A percentile compares a stretch with the other conserved stretches of the same genome.
phyloP scores from a whole-genome alignment of 1,139 yeast species.

The Suhomyces chickasaworum region DNA sequence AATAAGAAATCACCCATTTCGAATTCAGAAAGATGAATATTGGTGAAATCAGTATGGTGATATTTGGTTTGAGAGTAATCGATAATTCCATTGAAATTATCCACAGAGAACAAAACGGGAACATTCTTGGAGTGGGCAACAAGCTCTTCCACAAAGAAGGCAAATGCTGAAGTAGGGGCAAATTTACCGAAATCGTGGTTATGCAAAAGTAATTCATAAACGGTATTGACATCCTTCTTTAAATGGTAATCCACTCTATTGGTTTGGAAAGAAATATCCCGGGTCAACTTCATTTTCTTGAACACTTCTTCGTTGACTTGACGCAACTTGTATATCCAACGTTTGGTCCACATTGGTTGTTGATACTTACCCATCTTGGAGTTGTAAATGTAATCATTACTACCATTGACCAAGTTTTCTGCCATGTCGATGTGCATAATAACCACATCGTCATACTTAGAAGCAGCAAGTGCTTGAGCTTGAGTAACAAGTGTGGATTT shows the following conservation, averaged over 20 bases:
- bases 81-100: conserved; percentile 69
- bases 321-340: conserved; percentile 58
- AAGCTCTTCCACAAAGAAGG: conserved; percentile 56
- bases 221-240: conserved; percentile 45
- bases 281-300: conserved; percentile 49
- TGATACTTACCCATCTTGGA: conserved; percentile 52
- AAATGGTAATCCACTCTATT: conserved; percentile 39
- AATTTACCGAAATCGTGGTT: conserved; percentile 44
- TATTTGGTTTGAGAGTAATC: conserved; percentile 61
- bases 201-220: conserved; percentile 40
- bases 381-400: conserved; percentile 66
- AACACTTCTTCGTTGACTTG: conserved; percentile 58
- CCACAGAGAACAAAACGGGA: conserved; percentile 74
- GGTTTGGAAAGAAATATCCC: conserved; percentile 40
- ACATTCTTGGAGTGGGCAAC: conserved; percentile 42
- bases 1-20: conserved; percentile 67
- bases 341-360: conserved; percentile 79
- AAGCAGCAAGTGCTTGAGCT: conserved; percentile 58
- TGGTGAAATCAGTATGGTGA: conserved; percentile 57
- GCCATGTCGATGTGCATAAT: conserved; percentile 71
- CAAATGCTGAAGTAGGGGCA: conserved; percentile 45
- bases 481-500: conserved; percentile 77
- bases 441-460: conserved; percentile 49
- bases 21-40: conserved; percentile 62
- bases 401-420: conserved; percentile 65